Evolutionary conservation across 192 early-diverging fungal genomes (phyloP).

Genomic region (Fimicolochytrium jonesii): DNA sequence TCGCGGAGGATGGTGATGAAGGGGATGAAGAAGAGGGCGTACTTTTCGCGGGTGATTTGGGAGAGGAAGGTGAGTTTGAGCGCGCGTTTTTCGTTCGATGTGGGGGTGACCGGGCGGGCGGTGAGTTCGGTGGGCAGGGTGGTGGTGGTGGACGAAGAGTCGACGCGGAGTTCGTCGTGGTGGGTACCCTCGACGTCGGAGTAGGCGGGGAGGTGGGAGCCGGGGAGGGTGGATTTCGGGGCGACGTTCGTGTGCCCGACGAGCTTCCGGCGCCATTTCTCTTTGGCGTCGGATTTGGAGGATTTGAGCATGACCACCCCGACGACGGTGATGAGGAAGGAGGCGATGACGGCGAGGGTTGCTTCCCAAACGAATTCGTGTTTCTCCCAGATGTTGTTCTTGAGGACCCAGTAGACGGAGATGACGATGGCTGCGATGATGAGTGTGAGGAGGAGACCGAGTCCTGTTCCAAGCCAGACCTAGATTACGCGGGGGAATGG

Average conservation of each 20-base stretch:
- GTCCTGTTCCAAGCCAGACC: constrained; percentile 70
- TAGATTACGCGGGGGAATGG: too few relatives aligned
- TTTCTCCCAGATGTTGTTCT: constrained; percentile 37
- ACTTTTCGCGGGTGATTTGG: not conserved
- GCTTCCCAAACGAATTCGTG: constrained; percentile 81
- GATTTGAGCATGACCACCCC: constrained; percentile 75
- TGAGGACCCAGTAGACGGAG: constrained; percentile 65
- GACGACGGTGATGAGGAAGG: constrained; percentile 74
- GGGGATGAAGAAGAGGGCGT: constrained; percentile 75
- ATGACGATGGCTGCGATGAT: constrained; percentile 74
- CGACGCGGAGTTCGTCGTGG: not conserved
- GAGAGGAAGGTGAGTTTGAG: not conserved
- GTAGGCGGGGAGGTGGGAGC: too few relatives aligned
- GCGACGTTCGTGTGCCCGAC: constrained; percentile 28
- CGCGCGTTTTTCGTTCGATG: too few relatives aligned
- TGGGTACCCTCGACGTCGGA: not conserved
- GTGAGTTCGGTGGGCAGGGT: not conserved
- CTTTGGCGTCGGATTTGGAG: constrained; percentile 29
- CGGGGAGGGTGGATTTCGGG: not conserved
- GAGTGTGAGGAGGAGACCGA: constrained; percentile 66
- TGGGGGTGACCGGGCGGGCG: too few relatives aligned
- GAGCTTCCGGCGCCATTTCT: constrained; percentile 32
- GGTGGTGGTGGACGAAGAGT: not conserved
- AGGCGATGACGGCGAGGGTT: constrained; percentile 72
- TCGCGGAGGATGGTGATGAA: constrained; percentile 83